Base-by-base conservation (phyloP, 768 basidiomycete species). In the Asterophora parasitica region DNA sequence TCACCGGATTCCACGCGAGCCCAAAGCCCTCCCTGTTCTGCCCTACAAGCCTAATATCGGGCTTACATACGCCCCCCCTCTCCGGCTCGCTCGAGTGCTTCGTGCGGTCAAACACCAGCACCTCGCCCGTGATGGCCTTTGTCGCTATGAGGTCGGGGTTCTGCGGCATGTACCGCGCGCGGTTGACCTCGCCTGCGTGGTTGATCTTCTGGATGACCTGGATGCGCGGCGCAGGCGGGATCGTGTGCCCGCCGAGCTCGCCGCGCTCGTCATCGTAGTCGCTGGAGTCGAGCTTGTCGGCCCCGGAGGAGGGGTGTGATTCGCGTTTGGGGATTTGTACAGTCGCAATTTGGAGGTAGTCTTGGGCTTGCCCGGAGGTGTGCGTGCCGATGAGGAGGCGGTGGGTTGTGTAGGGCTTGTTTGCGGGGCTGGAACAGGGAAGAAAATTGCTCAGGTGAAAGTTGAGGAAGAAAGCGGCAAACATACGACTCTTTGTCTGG, bases 141-240 rank as follows among this genome's bases (percentile, higher is more conserved):
- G 95, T 98, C 11, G 96, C 96, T 55, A 99, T 88, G 56, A 99
- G 67, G 68, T 98, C 91, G 1, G 93, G 90, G 61, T 98, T 99
- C 67, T 98, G 95, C 5, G 96, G 96, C 94, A 98, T 98, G 66
- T 98, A 99, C 44, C 96, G 83, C 51, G 96, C 96, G 36, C 93
- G 75, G 68, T 99, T 99, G 61, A 98, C 91, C 64, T 99, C 96
- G 34, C 92, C 91, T 4, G 78, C 77, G 65, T 99, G 96, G 65
- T 93, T 94, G 71, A 99, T 98, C 56, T 80, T 83, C 64, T 99
- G 96, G 27, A 84, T 88, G 65, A 95, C 81, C 59, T 88, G 85
- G 52, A 98, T 84, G 19, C 91, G 82, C 1, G 94, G 87, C 46
- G 85, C 77, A n/a, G 86, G 79, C 3, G 88, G 85, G 31, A 92